Base-by-base conservation (phyloP, 2,329 filamentous ascomycete genomes). In the Fusarium gaditjirri region DNA sequence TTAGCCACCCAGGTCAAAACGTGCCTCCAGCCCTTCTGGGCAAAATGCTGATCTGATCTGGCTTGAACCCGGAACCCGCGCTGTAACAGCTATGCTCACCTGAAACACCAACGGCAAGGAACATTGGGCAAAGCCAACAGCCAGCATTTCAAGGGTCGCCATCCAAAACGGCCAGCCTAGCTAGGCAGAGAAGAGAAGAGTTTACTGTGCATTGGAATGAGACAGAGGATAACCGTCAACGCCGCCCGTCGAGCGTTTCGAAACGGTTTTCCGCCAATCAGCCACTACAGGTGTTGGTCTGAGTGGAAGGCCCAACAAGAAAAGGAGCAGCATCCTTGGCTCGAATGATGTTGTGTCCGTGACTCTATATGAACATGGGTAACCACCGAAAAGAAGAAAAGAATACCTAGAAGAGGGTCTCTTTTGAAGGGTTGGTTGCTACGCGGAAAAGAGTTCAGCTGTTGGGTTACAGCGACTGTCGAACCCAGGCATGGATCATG, bases 251-350 rank as follows among this genome's bases (percentile, higher is more conserved):
- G 46, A 72, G 73, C 70, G 74, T 76, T 76, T 76, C 74, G 74
- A 76, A 76, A 76, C 74, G 64, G 70, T 55, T 75, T 76, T 73
- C 74, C 74, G 73, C 74, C 74, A 75, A 75, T 75, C 65, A 71
- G 68, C 61, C 55, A 52, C 47, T 50, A 41, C 41, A 25, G 33
- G 31, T 53, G 29, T 53, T 43, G 35, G 35, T 38, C 67, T 54
- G 69, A 70, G 41, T 38, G 42, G 47, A 62, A 41, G 27, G 36
- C 63, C 35, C 42, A 43, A 64, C 49, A 8, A 25, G 12, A 56
- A 58, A 69, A 69, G 66, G 65, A 69, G 50, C 50, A 38, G 29
- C 31, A 69, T 63, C 57, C 64, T 68, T 63, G 65, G 49, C 57
- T 68, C 65, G 57, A 64, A 75, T 75, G 68, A 72, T 75, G 62